These are phyloP conservation scores for Beauveria australis DNA, from an alignment of 2,329 filamentous ascomycete genomes.

Conservation along the genomic window DNA sequence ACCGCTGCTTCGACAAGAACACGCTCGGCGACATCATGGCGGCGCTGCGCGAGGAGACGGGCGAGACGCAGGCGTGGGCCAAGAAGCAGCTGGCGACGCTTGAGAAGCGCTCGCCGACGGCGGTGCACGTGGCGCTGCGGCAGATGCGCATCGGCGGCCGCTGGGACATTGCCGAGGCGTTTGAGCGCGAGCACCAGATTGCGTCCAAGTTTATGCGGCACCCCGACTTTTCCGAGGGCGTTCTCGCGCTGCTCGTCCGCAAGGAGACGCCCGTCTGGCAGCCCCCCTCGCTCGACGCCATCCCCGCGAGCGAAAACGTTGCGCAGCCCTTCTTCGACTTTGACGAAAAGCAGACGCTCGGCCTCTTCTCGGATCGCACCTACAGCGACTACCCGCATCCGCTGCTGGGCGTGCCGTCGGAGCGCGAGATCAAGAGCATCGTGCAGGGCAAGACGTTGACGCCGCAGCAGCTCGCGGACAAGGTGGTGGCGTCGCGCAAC, in stretches of 20 bases:
- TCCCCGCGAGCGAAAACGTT: slow-evolving; percentile 47
- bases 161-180: slow-evolving; percentile 81
- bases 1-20: slow-evolving; percentile 67
- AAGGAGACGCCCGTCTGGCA: slow-evolving; percentile 68
- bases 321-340: slow-evolving; percentile 60
- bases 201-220: slow-evolving; percentile 83
- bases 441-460: slow-evolving; percentile 33
- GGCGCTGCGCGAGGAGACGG: slow-evolving; percentile 50
- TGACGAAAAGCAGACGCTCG: slow-evolving; percentile 37
- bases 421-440: slow-evolving; percentile 47
- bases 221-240: slow-evolving; percentile 85
- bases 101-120: slow-evolving; percentile 71
- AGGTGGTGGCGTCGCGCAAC: slow-evolving; percentile 51
- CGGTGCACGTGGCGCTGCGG: slow-evolving; percentile 73
- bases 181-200: slow-evolving; percentile 77
- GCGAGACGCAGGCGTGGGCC: slow-evolving; percentile 64
- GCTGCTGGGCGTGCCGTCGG: slow-evolving; percentile 63
- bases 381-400: slow-evolving; percentile 68
- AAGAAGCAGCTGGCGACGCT: slow-evolving; percentile 68
- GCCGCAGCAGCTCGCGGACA: slow-evolving; percentile 51
- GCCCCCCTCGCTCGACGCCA: slow-evolving; percentile 62
- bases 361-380: slow-evolving; percentile 53
- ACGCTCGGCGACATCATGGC: slow-evolving; percentile 61
- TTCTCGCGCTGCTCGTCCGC: slow-evolving; percentile 69
- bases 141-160: slow-evolving; percentile 68